Percentiles rank a stretch among this genome's conserved stretches.
Evolutionary conservation across 1,284 basidiomycete genomes (phyloP).

Genomic region (Somion occarium): DNA sequence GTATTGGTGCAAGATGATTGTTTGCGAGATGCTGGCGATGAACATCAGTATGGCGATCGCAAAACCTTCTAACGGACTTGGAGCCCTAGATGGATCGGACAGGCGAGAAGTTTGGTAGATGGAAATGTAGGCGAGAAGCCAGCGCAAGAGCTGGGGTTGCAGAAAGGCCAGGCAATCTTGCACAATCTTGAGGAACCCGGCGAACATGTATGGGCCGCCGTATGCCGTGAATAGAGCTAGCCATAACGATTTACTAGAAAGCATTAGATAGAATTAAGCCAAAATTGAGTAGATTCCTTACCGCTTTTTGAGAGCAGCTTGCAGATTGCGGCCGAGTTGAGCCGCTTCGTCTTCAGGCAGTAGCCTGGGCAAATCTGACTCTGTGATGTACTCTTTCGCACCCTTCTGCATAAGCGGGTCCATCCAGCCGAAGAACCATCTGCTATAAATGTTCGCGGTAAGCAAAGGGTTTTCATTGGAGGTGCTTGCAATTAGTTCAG

Average conservation of each 20-base stretch:
- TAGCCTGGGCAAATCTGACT: constrained; percentile 73
- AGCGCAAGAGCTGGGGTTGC: constrained; percentile 86
- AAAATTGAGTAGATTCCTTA: constrained; percentile 25
- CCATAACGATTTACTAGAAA: constrained; percentile 54
- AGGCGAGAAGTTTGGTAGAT: constrained; percentile 56
- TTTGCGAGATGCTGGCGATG: constrained; percentile 69
- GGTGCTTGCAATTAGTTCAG: constrained; percentile 46
- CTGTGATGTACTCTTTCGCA: constrained; percentile 57
- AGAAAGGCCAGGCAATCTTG: constrained; percentile 83
- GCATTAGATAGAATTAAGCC: not conserved
- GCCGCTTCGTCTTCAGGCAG: constrained; percentile 69
- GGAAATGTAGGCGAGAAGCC: constrained; percentile 80
- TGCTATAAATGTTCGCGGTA: constrained; percentile 81
- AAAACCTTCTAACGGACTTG: constrained; percentile 59
- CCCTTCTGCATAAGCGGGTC: constrained; percentile 74
- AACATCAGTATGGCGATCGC: constrained; percentile 81
- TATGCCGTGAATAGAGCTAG: constrained; percentile 73
- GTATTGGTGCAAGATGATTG: constrained; percentile 82
- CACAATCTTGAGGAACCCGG: constrained; percentile 62
- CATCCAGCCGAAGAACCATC: constrained; percentile 79
- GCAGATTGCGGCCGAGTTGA: constrained; percentile 64
- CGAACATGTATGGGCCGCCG: constrained; percentile 73
- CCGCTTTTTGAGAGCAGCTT: constrained; percentile 56
- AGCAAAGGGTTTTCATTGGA: constrained; percentile 68
- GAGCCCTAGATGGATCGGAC: constrained; percentile 12